phyloP scores from a whole-genome alignment of 202 grass and related monocot genomes.

The Panicum virgatum region DNA sequence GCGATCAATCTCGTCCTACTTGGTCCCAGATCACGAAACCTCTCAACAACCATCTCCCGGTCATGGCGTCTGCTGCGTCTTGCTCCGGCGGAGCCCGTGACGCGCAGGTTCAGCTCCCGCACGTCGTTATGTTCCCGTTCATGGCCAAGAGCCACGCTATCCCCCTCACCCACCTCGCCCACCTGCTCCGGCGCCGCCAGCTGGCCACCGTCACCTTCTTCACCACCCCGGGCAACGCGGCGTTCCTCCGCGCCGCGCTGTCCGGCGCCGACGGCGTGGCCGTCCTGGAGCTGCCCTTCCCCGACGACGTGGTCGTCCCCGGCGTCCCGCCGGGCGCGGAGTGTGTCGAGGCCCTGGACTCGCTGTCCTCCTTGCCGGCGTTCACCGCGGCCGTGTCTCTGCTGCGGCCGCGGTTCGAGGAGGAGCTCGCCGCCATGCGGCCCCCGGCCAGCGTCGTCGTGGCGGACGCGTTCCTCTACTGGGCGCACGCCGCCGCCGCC shows the following conservation, averaged over 20 bases:
- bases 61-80: not conserved
- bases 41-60: too few relatives aligned
- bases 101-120: conserved; percentile 17
- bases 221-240: conserved; percentile 45
- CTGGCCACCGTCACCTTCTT: conserved; percentile 53
- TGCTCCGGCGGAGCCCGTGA: not conserved
- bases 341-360: conserved; percentile 33
- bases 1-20: too few relatives aligned
- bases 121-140: conserved; percentile 57
- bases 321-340: not conserved
- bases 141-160: conserved; percentile 63
- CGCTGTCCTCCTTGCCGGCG: not conserved
- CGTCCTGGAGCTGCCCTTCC: conserved; percentile 50
- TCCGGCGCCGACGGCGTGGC: not conserved
- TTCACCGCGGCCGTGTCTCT: conserved; percentile 28
- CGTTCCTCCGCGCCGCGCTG: conserved; percentile 27
- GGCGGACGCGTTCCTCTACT: conserved; percentile 36
- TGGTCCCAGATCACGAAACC: too few relatives aligned
- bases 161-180: conserved; percentile 46
- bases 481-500: conserved; percentile 29
- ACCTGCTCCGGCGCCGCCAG: conserved; percentile 33
- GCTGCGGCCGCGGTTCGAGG: conserved; percentile 48
- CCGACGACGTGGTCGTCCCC: not conserved
- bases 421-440: not conserved
- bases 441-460: conserved; percentile 30